Conservation (phyloP, 371 early-diverging fungal genomes). For the Mycotypha africana region DNA sequence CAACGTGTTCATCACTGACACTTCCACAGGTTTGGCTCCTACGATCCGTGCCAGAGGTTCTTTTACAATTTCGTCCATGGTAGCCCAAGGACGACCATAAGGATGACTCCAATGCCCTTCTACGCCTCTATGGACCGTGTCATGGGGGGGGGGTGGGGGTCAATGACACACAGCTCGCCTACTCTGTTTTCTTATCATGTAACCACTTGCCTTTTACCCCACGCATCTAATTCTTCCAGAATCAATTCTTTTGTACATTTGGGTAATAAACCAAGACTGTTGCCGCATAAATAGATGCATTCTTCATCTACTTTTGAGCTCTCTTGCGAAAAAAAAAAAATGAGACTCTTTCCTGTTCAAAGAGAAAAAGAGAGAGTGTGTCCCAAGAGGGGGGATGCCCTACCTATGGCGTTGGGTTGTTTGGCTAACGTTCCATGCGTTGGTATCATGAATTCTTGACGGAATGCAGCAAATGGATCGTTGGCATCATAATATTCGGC, state of each 20-base stretch:
- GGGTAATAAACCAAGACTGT: conserved; percentile 90
- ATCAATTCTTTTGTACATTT: conserved; percentile 59
- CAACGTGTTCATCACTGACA: conserved; percentile 88
- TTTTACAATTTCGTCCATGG: conserved; percentile 74
- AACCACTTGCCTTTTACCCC: conserved; percentile 60
- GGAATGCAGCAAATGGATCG: conserved; percentile 50
- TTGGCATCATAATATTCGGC: conserved; percentile 54
- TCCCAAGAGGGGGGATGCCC: too few relatives aligned
- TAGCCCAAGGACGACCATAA: conserved; percentile 83
- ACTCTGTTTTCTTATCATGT: not conserved
- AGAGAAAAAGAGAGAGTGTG: too few relatives aligned
- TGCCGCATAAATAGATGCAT: conserved; percentile 86
- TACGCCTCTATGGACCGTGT: conserved; percentile 76
- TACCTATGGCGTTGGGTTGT: not conserved
- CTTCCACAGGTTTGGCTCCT: conserved; percentile 79
- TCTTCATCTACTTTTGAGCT: conserved; percentile 5
- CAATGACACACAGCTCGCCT: too few relatives aligned
- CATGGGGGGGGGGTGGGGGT: too few relatives aligned
- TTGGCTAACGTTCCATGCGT: too few relatives aligned
- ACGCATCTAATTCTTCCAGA: conserved; percentile 86
- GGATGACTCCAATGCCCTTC: conserved; percentile 85
- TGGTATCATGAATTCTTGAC: conserved; percentile 72
- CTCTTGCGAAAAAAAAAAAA: not conserved
- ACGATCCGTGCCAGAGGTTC: conserved; percentile 72
- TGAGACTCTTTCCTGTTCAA: too few relatives aligned